Conservation (phyloP, 768 basidiomycete genomes). For the Tulasnella sp. region DNA sequence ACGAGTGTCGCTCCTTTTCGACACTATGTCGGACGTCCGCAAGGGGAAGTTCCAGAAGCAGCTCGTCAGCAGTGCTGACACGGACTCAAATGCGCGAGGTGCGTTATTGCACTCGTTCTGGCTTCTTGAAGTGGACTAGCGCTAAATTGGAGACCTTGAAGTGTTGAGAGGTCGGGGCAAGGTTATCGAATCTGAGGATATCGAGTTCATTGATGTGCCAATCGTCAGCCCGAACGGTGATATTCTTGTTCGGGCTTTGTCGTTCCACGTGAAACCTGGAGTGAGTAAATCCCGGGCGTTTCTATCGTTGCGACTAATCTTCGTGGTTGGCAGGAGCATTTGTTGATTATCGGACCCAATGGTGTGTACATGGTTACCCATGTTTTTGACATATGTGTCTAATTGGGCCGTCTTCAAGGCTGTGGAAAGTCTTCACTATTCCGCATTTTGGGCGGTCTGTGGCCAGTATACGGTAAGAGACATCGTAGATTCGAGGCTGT, state of each 20-base stretch:
- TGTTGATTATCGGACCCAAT: conserved; percentile 90
- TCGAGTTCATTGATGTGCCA: conserved; percentile 85
- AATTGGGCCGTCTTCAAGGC: conserved; percentile 30
- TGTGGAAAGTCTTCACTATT: conserved; percentile 88
- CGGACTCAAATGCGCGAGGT: conserved; percentile 69
- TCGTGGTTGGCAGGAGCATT: conserved; percentile 62
- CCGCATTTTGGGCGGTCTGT: conserved; percentile 92
- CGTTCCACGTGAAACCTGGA: conserved; percentile 81
- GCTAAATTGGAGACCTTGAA: conserved; percentile 25
- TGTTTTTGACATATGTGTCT: no score
- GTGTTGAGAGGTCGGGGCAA: conserved; percentile 71
- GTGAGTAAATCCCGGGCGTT: conserved; percentile 32
- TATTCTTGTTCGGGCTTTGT: conserved; percentile 69
- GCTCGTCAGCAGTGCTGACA: conserved; percentile 60
- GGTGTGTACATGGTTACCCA: conserved; percentile 33
- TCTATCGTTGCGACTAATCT: no score
- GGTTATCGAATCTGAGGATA: conserved; percentile 76
- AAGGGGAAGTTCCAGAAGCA: conserved; percentile 81
- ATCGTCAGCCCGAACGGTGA: conserved; percentile 96
- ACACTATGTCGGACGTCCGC: conserved; percentile 81
- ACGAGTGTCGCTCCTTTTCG: conserved; percentile 76
- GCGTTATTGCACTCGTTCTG: conserved; percentile 25
- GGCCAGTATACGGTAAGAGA: conserved; percentile 65
- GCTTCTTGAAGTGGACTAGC: not conserved
- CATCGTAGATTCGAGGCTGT: not conserved